Base-by-base conservation (phyloP, 1,139 yeast species). In the Debaryomycetaceae sp. region DNA sequence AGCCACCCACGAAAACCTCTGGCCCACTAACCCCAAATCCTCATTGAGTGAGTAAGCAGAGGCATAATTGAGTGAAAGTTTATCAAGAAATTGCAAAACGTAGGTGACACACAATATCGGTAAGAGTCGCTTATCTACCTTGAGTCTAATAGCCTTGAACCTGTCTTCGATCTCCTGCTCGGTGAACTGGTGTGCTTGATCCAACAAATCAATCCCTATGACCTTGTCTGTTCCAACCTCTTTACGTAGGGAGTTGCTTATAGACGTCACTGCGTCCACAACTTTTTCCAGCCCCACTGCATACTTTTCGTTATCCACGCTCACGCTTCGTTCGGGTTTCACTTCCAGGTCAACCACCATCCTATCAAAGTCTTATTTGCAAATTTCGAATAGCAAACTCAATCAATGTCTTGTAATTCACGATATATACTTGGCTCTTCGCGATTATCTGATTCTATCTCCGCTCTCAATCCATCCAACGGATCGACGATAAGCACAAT, bases 21-120 rank as follows among this genome's bases (percentile, higher is more conserved):
- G 55, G 11, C 64, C 63, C 2, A 34, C 45, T 14, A 63, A 45
- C 5, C 52, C 55, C 40, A 63, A 51, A 44, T 63, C 68, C 24
- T 58, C 61, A 39, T 41, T 53, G 37, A 63, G 51, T 2, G 57
- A 46, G 38, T 58, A 62, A 4, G 63, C 60, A 14, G 59, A 42
- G 8, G 66, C 65, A 48, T 62, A 74, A 51, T 75, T 75, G 44
- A 77, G 58, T 37, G 78, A 58, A 37, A 76, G 66, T 52, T 78
- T 78, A 53, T 78, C 81, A 40, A 77, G 56, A 46, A 75, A 78
- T 60, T 77, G 80, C 20, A 77, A 57, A 38, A 70, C 62, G 47
- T 76, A 77, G 1, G 79, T 74, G 38, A 73, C 55, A 55, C 81
- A 77, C 36, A 75, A 51, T 41, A 78, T 59, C 0, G 80, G 74